Percentiles rank a stretch among this genome's conserved stretches.
These are phyloP conservation scores for Bruguiera parviflora DNA, from an alignment of 345 rosid genomes.

Conservation along the genomic window DNA sequence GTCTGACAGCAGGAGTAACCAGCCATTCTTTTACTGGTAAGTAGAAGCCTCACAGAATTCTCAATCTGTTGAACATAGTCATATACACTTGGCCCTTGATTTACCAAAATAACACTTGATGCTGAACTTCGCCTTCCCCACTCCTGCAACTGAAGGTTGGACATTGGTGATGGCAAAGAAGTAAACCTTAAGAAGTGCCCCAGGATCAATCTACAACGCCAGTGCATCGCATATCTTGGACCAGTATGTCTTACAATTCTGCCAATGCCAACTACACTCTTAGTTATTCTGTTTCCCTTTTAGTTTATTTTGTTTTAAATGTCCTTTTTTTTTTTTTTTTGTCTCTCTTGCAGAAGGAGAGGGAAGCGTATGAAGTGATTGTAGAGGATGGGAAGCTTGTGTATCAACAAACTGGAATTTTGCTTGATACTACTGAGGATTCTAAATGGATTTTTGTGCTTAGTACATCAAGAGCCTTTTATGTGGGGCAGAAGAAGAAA, in stretches of 20 bases:
- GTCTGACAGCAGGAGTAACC: conserved; percentile 57
- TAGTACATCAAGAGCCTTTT: conserved; percentile 51
- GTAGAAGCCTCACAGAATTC: background rate
- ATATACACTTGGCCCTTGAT: background rate
- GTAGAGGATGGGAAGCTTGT: conserved; percentile 55
- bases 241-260: conserved; percentile 39
- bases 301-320: too few species aligned
- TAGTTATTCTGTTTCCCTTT: too few species aligned
- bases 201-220: conserved; percentile 45
- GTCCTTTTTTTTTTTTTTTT: background rate
- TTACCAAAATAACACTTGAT: background rate
- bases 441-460: conserved; percentile 69
- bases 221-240: conserved; percentile 67
- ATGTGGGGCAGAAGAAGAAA: conserved; percentile 28
- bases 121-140: conserved; percentile 14
- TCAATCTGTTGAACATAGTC: background rate
- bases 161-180: conserved; percentile 71
- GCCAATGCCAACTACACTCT: background rate
- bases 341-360: conserved; percentile 44
- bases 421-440: conserved; percentile 41
- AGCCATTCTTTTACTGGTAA: conserved; percentile 84
- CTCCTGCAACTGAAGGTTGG: conserved; percentile 53
- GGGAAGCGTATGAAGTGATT: conserved; percentile 59
- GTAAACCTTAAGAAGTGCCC: conserved; percentile 43
- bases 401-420: conserved; percentile 38